Evolutionary conservation across 2,329 filamentous ascomycete species (phyloP), one percentile per base, ranked within the genome.

Genomic region (Xylariaceae sp.): DNA sequence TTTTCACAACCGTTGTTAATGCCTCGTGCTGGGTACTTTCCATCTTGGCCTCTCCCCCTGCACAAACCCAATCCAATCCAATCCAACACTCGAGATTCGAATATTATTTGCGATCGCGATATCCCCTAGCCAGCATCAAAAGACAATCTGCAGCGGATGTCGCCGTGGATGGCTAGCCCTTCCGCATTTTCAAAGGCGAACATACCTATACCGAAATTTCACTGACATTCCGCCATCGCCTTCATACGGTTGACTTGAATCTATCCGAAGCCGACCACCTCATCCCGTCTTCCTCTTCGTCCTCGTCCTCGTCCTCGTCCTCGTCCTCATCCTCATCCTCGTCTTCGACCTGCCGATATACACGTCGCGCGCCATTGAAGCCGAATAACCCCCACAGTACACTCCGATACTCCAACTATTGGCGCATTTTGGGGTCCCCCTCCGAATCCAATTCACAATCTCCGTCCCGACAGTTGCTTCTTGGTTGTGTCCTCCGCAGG

Each of bases 401-500:
- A 31, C 26, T 11, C 44, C 37, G 30, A 41, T 6, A 41, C 50
- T 31, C 26, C 46, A 46, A 49, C 43, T 9, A 29, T 37, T 30
- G 31, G 19, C 46, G 27, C 46, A 41, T n/a, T n/a, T 30, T 9
- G 44, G 34, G 34, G 37, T 31, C 43, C 2, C 29, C 43, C 37
- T 50, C 42, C n/a, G 53, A 39, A 47, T 30, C 31, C 26, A 32
- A 32, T n/a, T 37, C 6, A 79, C 77, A 72, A 73, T 76, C 63
- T 68, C 73, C 72, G 74, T 71, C 60, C 68, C 72, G 61, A 67
- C 68, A 58, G 69, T 72, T 64, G 73, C 31, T 31, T 75, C 63
- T 79, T 78, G 68, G 79, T 80, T 57, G 81, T 80, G 70, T 79
- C 65, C n/a, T 65, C 79, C 64, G 76, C 74, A 64, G 76, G 73